Conservation (phyloP, 768 basidiomycete genomes). For the Dioszegia aurantiaca region DNA sequence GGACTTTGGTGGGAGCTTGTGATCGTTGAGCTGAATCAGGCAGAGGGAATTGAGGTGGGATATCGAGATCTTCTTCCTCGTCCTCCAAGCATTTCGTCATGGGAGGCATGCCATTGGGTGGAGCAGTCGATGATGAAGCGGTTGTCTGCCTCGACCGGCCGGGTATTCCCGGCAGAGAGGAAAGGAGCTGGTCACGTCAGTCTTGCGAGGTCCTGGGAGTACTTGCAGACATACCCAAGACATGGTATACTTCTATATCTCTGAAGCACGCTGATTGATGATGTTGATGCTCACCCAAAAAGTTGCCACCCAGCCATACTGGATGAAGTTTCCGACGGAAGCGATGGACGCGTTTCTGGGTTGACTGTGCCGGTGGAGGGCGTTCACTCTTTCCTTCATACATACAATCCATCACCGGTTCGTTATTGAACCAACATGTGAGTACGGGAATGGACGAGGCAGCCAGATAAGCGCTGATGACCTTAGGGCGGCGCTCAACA, state of each 20-base stretch:
- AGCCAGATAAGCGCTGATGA: constrained; percentile 5
- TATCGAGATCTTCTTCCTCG: constrained; percentile 42
- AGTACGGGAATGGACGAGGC: background rate
- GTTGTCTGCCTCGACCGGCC: constrained; percentile 26
- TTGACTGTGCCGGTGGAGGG: constrained; percentile 13
- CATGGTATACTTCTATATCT: too few species aligned
- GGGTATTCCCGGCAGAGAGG: constrained; percentile 18
- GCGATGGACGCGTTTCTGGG: constrained; percentile 5
- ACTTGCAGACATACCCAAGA: constrained; percentile 21
- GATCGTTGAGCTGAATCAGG: constrained; percentile 51
- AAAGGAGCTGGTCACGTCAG: constrained; percentile 13
- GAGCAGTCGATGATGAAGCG: constrained; percentile 12
- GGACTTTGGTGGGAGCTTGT: constrained; percentile 23
- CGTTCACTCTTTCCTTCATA: background rate
- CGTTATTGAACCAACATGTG: background rate
- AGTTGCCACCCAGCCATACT: too few species aligned
- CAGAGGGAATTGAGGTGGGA: constrained; percentile 51
- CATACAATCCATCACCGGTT: constrained; percentile 1
- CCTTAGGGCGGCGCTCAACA: constrained; percentile 72
- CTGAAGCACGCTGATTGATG: too few species aligned
- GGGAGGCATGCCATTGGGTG: background rate
- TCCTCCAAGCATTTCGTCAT: background rate
- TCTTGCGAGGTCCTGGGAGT: too few species aligned
- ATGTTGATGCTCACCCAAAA: too few species aligned
- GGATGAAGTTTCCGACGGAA: background rate